A percentile compares a stretch with the other conserved stretches of the same genome.
Evolutionary conservation across 768 basidiomycete genomes (phyloP).

Genomic region (Pulveroboletus ravenelii): DNA sequence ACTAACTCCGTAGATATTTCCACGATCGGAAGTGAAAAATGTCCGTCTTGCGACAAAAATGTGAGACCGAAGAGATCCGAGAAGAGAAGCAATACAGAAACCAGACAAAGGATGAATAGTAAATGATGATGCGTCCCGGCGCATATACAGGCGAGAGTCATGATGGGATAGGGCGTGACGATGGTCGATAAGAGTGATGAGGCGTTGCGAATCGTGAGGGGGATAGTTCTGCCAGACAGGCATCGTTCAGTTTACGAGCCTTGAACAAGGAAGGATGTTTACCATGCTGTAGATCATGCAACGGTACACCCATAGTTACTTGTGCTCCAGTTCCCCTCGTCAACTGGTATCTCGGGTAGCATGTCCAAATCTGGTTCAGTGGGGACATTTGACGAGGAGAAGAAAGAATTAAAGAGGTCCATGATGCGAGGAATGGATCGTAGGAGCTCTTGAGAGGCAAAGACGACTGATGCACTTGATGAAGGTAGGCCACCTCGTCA

Average conservation of each 20-base stretch:
- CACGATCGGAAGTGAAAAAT: constrained; percentile 1
- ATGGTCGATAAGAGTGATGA: background rate
- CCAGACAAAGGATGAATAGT: constrained; percentile 8
- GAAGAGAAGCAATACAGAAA: constrained; percentile 1
- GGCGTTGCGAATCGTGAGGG: background rate
- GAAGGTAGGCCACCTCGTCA: background rate
- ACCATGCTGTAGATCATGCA: constrained; percentile 15
- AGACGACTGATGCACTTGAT: constrained; percentile 6
- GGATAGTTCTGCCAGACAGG: background rate
- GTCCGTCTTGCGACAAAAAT: constrained; percentile 18
- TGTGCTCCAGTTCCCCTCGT: background rate
- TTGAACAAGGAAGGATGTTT: background rate
- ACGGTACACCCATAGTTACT: background rate
- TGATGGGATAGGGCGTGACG: background rate
- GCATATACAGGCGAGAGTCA: background rate
- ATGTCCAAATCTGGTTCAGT: constrained; percentile 38
- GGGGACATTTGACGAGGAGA: background rate
- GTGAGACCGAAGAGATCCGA: background rate
- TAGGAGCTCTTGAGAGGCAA: background rate
- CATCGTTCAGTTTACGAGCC: background rate
- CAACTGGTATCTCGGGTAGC: background rate
- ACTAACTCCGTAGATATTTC: constrained; percentile 5
- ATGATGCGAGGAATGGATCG: constrained; percentile 12
- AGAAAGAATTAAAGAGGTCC: constrained; percentile 15
- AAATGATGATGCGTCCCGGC: constrained; percentile 1